Percentiles rank a stretch among this genome's conserved stretches.
phyloP scores from a whole-genome alignment of 2,329 filamentous ascomycete genomes.

The Lojkania enalia region DNA sequence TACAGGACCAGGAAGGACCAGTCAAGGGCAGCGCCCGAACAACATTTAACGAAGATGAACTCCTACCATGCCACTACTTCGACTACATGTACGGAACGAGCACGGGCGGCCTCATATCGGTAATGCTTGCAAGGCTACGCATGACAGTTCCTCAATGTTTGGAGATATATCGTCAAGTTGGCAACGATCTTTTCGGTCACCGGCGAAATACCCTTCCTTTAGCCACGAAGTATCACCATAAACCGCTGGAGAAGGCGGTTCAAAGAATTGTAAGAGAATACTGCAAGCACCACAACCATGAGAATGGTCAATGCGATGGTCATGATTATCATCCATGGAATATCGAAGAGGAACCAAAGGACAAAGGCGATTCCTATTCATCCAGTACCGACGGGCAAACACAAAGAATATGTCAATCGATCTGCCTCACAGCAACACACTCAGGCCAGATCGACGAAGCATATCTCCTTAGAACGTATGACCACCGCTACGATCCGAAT shows the following conservation, averaged over 20 bases:
- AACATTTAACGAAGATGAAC: slow-evolving; percentile 46
- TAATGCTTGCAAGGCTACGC: slow-evolving; percentile 54
- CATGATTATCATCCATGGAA: slow-evolving; percentile 52
- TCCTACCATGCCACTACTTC: slow-evolving; percentile 57
- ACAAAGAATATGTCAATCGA: slow-evolving; percentile 45
- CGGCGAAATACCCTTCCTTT: slow-evolving; percentile 50
- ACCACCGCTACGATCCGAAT: slow-evolving; percentile 49
- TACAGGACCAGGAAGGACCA: slow-evolving; percentile 50
- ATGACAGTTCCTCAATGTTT: slow-evolving; percentile 55
- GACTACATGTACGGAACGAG: slow-evolving; percentile 59
- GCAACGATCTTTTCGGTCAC: slow-evolving; percentile 53
- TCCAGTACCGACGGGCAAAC: slow-evolving; percentile 18
- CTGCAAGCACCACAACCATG: slow-evolving; percentile 49
- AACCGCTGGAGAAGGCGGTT: slow-evolving; percentile 53
- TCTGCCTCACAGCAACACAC: slow-evolving; percentile 55
- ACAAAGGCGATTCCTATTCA: slow-evolving; percentile 4
- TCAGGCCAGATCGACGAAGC: slow-evolving; percentile 52
- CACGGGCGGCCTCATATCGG: slow-evolving; percentile 57
- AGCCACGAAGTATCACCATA: slow-evolving; percentile 54
- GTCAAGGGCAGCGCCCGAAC: slow-evolving; percentile 27
- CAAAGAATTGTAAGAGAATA: slow-evolving; percentile 49
- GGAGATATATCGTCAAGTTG: slow-evolving; percentile 52
- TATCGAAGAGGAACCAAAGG: slow-evolving; percentile 21
- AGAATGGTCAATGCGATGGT: slow-evolving; percentile 43
- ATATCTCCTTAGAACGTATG: slow-evolving; percentile 54